Conservation (phyloP, 2,329 filamentous ascomycete genomes). For the Cladophialophora carrionii region DNA sequence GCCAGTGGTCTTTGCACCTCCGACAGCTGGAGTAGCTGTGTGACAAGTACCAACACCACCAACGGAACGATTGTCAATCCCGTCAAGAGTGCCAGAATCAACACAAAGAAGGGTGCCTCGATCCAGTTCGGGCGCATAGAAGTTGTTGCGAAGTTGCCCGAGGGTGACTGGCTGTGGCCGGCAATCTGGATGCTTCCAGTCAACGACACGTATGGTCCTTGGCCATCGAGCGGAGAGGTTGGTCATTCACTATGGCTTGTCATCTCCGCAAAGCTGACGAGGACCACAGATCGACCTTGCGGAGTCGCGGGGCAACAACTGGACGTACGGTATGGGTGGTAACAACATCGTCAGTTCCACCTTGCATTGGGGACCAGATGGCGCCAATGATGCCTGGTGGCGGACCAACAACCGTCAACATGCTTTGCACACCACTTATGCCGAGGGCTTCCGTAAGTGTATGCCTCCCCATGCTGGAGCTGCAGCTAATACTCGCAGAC, state of each 20-base stretch:
- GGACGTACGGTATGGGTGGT: slow-evolving; percentile 73
- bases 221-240: slow-evolving; percentile 74
- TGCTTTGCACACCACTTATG: slow-evolving; percentile 75
- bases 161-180: slow-evolving; percentile 86
- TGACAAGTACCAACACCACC: slow-evolving; percentile 73
- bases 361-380: slow-evolving; percentile 79
- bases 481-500: slow-evolving; percentile 46
- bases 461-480: background rate
- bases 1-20: slow-evolving; percentile 70
- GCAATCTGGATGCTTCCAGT: slow-evolving; percentile 90
- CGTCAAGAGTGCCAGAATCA: slow-evolving; percentile 75
- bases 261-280: background rate
- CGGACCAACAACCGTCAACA: slow-evolving; percentile 76
- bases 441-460: slow-evolving; percentile 58
- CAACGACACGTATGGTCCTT: slow-evolving; percentile 70
- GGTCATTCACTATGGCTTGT: background rate
- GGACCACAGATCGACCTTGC: slow-evolving; percentile 69
- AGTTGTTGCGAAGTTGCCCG: slow-evolving; percentile 73
- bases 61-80: slow-evolving; percentile 78
- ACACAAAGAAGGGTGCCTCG: slow-evolving; percentile 68
- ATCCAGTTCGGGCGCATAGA: slow-evolving; percentile 84
- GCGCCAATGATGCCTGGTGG: slow-evolving; percentile 77
- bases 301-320: slow-evolving; percentile 81
- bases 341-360: slow-evolving; percentile 80
- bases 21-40: slow-evolving; percentile 61